phyloP scores from a whole-genome alignment of 805 yeast species.

The Schizosaccharomyces octosporus region DNA sequence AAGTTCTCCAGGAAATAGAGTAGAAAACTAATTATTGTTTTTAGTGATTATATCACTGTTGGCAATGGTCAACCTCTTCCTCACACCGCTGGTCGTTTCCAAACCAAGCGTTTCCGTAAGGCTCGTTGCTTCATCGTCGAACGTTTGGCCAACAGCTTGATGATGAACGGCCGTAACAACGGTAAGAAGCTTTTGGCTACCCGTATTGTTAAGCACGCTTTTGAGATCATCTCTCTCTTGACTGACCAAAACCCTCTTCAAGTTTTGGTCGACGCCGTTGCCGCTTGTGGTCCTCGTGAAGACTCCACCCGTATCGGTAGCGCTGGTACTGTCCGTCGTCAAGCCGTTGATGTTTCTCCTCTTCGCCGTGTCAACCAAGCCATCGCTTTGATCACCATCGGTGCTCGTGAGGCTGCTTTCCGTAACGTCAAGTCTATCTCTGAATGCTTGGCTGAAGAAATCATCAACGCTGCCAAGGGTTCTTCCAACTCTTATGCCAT shows the following conservation, averaged over 20 bases:
- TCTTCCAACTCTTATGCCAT: slow-evolving; percentile 99
- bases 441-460: slow-evolving; percentile 99
- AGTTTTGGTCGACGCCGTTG: slow-evolving; percentile 95
- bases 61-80: slow-evolving; percentile 92
- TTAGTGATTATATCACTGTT: slow-evolving; percentile 75
- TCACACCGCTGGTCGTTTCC: slow-evolving; percentile 99
- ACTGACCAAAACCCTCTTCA: slow-evolving; percentile 99
- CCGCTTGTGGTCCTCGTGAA: slow-evolving; percentile 99
- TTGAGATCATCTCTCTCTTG: slow-evolving; percentile 89
- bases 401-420: slow-evolving; percentile 99
- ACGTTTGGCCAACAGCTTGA: slow-evolving; percentile 97
- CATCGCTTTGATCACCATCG: slow-evolving; percentile 87
- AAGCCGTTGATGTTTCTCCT: slow-evolving; percentile 99
- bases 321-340: slow-evolving; percentile 99
- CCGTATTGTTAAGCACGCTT: slow-evolving; percentile 96
- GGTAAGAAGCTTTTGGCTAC: slow-evolving; percentile 99
- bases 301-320: slow-evolving; percentile 99
- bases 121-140: slow-evolving; percentile 98
- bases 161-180: slow-evolving; percentile 99
- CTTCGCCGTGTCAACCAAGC: slow-evolving; percentile 99
- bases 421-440: slow-evolving; percentile 99
- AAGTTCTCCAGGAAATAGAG: background rate
- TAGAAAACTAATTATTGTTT: background rate
- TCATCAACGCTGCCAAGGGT: slow-evolving; percentile 99
- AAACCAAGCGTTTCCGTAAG: slow-evolving; percentile 98